Evolutionary conservation across 768 basidiomycete genomes (phyloP), one percentile per base, ranked within the genome.

Genomic region (Hirschioporus abietinus): DNA sequence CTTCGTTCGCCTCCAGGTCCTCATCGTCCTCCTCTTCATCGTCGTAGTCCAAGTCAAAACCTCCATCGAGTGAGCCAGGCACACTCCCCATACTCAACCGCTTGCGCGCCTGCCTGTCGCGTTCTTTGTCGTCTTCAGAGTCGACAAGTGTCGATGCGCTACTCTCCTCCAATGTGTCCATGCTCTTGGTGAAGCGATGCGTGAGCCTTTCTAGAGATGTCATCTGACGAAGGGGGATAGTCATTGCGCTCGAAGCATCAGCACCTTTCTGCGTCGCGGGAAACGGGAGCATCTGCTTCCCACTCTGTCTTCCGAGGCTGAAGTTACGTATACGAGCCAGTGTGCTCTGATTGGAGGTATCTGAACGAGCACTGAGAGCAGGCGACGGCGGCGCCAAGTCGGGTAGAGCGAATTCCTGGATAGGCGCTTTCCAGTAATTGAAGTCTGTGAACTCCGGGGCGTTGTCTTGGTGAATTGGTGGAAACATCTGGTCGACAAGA

Each of bases 401-500:
- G 0, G 96, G 96, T 2, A 95, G 81, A 4, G 88, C 79, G 66
- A 90, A 89, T 0, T 93, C 91, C 63, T 86, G 87, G 15, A 98
- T 80, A 0, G 93, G 89, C 0, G 85, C 70, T 69, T 94, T 90
- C 97, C 97, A 99, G 74, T 87, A 99, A 73, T 96, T 98, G 83
- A 97, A 95, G 76, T 99, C 96, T 1, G 96, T 97, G 75, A 86
- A 99, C 74, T 96, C 95, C 1, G 92, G 87, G 15, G 89, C 84
- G 86, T 89, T 90, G 74, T 93, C 93, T 64, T 90, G 87, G 74
- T 95, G 85, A 65, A 99, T 95, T 0, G 96, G 94, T 35, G 97
- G 97, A 81, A 99, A 99, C 89, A 97, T 96, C 78, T 97, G 96
- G 78, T 99, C 96, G 18, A 99, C 97, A n/a, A 99, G 86, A 76